Base-by-base conservation (phyloP, 352 stramenopile species). In the Phytophthora pistaciae region DNA sequence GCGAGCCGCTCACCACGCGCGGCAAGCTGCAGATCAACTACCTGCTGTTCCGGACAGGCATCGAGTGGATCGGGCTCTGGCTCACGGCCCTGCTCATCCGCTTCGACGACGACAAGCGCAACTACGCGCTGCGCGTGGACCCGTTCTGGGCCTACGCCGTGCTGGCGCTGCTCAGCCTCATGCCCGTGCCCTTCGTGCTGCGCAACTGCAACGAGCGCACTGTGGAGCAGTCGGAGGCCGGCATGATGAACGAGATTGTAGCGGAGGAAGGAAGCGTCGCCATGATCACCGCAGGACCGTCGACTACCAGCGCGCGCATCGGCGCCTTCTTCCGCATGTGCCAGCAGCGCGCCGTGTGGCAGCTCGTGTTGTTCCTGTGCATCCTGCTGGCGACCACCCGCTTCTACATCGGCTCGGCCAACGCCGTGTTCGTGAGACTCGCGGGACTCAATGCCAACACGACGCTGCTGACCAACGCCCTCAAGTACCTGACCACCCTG, bases 21-120 rank as follows among this genome's bases (percentile, higher is more conserved):
- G 90, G 90, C 27, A 82, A 78, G 21, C 76, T 92, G 14, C 90
- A 96, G 80, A 93, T 91, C 69, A 89, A 91, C 64, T 93, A 90
- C 56, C 68, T 92, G 20, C 80, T 94, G 44, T 90, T 91, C 64
- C 79, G 85, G 0, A 70, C 82, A 10, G 60, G 73, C 31, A 74
- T 88, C 29, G 84, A 93, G 59, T 87, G 75, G 72, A 38, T 83
- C 27, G 70, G 69, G 25, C 77, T 82, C 29, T 91, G 83, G 84
- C 9, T 79, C 58, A 91, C 83, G 3, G 75, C 73, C 18, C 68
- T 74, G 18, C 42, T 92, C 48, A 75, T 88, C 25, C 75, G 66
- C 33, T 91, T 79, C 59, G 70, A 93, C 42, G 6, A 62, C 2
- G 65, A 66, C 13, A 72, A 76, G 31, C 77, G 60, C 25, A 91